Evolutionary conservation across 2,329 filamentous ascomycete species (phyloP).

Genomic region (Colletotrichum graminicola): DNA sequence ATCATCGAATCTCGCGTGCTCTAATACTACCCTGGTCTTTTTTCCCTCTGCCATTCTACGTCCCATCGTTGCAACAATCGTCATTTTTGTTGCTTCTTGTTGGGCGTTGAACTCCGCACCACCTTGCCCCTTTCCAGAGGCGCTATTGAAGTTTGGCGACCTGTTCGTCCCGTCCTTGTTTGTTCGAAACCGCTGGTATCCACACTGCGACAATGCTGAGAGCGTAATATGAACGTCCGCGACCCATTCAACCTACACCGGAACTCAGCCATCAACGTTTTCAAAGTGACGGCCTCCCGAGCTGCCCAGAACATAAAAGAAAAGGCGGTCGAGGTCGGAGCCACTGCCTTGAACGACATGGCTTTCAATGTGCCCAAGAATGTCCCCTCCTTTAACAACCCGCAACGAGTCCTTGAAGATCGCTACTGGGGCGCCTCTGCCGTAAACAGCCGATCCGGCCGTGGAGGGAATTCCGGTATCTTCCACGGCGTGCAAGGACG

Average conservation of each 20-base stretch:
- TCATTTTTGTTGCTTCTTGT: conserved; percentile 18
- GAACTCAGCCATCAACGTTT: conserved; percentile 53
- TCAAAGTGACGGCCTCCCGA: conserved; percentile 62
- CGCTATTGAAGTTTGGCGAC: conserved; percentile 17
- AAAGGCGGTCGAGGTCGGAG: conserved; percentile 62
- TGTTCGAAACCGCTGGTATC: conserved; percentile 37
- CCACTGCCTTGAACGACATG: conserved; percentile 68
- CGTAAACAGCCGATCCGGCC: conserved; percentile 56
- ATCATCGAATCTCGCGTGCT: conserved; percentile 36
- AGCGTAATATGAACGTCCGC: conserved; percentile 54
- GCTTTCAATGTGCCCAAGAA: conserved; percentile 76
- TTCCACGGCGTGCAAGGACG: conserved; percentile 70
- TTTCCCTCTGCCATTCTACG: not conserved
- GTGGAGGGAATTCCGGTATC: conserved; percentile 54
- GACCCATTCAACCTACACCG: conserved; percentile 57
- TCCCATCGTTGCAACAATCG: conserved; percentile 37
- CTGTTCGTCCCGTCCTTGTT: conserved; percentile 32
- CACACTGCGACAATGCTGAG: conserved; percentile 41
- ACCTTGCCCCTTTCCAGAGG: conserved; percentile 3
- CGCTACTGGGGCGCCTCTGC: conserved; percentile 71
- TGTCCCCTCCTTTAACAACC: conserved; percentile 75
- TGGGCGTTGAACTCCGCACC: conserved; percentile 20
- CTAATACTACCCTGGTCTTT: conserved; percentile 26
- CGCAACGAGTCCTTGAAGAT: conserved; percentile 75
- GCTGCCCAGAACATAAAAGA: conserved; percentile 59